Evolutionary conservation across 2,329 filamentous ascomycete species (phyloP), one percentile per base, ranked within the genome.

Genomic region (Cryphonectria japonica): DNA sequence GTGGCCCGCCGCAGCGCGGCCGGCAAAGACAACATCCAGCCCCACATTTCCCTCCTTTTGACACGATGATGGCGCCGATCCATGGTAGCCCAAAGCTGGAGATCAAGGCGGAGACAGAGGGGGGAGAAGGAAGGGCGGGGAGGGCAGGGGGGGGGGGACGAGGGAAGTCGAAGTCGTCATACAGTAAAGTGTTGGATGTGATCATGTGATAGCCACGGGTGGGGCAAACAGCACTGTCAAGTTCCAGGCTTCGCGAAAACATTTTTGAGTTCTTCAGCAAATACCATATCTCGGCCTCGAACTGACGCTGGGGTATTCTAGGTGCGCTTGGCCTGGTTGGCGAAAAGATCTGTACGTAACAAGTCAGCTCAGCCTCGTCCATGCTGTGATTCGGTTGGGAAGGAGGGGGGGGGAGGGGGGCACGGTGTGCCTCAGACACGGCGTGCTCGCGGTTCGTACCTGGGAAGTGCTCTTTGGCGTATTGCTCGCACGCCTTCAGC

Each of bases 401-500:
- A 26, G 26, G 26, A 26, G 26, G 26, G 26, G 26, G 26, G 26
- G 26, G 26, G 26, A 39, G 50, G 19, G 9, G 32, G 26, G 43
- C 60, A 11, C 22, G 54, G 29, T 19, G 32, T 39, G 59, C 29
- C 60, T 64, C 60, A 34, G 50, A 32, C 46, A 41, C 64, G 14
- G 50, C 26, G 22, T 41, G 50, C 50, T 46, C 22, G 39, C 16
- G 34, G 39, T 59, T 34, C 75, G 41, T 76, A 79, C 78, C 90
- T 76, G 89, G 88, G 78, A 97, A 97, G 82, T 98, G 93, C 81
- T 98, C 95, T 82, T 97, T 98, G 71, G 95, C 95, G 81, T 97
- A 98, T 82, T 98, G 95, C 74, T 87, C 85, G 73, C 85, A 87
- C 37, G 85, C 85, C 90, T 99, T 98, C 76, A 95, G 95, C 64